A percentile compares a stretch with the other conserved stretches of the same genome.
phyloP scores from a whole-genome alignment of 768 basidiomycete species.

The Leucosporidium yakuticum region DNA sequence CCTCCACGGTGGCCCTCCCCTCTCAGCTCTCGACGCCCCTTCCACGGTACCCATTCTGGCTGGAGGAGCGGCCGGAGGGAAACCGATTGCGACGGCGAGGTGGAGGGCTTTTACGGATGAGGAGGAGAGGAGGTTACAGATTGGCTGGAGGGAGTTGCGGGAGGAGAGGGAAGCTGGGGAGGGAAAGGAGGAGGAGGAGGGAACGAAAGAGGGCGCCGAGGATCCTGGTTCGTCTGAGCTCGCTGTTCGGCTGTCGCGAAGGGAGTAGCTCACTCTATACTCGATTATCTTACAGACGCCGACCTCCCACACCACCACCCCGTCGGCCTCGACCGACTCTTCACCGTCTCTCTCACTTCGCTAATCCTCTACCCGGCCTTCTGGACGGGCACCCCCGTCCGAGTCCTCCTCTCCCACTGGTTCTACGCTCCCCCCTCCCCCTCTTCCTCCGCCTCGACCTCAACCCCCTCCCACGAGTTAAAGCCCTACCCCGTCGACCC shows the following conservation, averaged over 20 bases:
- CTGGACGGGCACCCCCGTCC: constrained; percentile 31
- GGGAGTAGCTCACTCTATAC: not conserved
- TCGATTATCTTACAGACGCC: not conserved
- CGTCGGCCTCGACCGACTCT: constrained; percentile 37
- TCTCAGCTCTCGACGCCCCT: constrained; percentile 27
- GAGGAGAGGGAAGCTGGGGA: not conserved
- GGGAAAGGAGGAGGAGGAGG: not conserved
- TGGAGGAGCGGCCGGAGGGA: not conserved
- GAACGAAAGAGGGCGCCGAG: not conserved
- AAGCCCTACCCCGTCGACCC: constrained; percentile 37
- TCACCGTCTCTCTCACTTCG: constrained; percentile 26
- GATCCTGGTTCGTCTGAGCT: not conserved
- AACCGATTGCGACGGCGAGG: constrained; percentile 12
- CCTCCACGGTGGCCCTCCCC: constrained; percentile 25
- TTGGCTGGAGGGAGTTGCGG: not conserved
- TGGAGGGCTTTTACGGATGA: constrained; percentile 34
- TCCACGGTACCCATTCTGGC: constrained; percentile 7
- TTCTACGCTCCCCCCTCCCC: constrained; percentile 28
- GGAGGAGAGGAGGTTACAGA: constrained; percentile 22
- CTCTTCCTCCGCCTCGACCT: constrained; percentile 6
- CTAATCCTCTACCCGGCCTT: constrained; percentile 33
- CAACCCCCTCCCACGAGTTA: constrained; percentile 22
- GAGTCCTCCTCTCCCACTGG: constrained; percentile 20
- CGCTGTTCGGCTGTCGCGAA: not conserved
- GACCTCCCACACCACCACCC: constrained; percentile 18